Evolutionary conservation across 2,329 filamentous ascomycete genomes (phyloP).

Genomic region (Neodidymelliopsis sp.): DNA sequence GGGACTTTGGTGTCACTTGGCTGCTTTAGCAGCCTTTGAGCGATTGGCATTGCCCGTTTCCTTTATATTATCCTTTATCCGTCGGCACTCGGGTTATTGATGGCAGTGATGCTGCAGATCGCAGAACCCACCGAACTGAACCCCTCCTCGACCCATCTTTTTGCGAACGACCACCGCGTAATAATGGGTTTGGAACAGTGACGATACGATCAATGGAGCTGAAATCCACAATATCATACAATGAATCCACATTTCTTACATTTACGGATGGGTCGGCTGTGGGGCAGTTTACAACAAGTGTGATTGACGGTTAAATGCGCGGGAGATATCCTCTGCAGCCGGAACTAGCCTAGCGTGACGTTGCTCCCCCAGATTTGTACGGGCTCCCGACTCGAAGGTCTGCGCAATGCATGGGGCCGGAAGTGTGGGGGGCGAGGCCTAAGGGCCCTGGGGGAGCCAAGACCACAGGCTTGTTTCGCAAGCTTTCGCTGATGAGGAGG

Average conservation of each 20-base stretch:
- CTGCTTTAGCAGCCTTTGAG: conserved; percentile 3
- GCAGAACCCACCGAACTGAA: not conserved
- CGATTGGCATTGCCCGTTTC: conserved; percentile 13
- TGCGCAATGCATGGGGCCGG: not conserved
- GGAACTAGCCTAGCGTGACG: conserved; percentile 8
- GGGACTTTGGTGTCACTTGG: conserved; percentile 8
- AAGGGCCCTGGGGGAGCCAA: conserved; percentile 4
- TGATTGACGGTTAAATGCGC: conserved; percentile 18
- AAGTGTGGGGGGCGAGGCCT: conserved; percentile 3
- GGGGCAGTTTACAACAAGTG: conserved; percentile 3
- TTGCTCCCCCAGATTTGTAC: conserved; percentile 14
- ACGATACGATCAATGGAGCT: not conserved
- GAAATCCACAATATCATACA: conserved; percentile 1
- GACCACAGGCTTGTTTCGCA: conserved; percentile 14
- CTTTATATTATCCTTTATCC: conserved; percentile 19
- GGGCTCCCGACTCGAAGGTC: conserved; percentile 5
- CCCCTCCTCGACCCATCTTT: conserved; percentile 8
- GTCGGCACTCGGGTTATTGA: conserved; percentile 16
- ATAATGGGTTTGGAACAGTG: not conserved
- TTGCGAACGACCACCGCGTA: conserved; percentile 5
- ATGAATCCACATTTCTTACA: conserved; percentile 7
- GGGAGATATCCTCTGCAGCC: not conserved
- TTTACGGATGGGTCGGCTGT: conserved; percentile 5
- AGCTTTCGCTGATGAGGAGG: conserved; percentile 8
- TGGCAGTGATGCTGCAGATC: conserved; percentile 4